phyloP scores from a whole-genome alignment of 441 rosid species.

The Theobroma grandiflorum region DNA sequence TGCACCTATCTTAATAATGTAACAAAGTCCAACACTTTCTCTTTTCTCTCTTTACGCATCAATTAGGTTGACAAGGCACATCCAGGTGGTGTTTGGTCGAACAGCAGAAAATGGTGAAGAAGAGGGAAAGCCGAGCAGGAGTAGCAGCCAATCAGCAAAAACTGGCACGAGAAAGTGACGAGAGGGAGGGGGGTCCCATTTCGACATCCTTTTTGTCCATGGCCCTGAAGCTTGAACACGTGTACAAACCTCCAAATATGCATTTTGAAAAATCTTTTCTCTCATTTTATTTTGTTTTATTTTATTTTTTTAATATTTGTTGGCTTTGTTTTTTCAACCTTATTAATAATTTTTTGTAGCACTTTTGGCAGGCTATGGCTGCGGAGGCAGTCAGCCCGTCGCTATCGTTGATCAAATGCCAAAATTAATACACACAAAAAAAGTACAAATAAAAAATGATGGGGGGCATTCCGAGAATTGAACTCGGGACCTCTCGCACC shows the following conservation, averaged over 20 bases:
- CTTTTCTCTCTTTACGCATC: neutral
- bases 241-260: neutral
- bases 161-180: slow-evolving; percentile 3
- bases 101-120: neutral
- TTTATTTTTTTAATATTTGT: no score
- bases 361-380: neutral
- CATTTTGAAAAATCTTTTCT: no score
- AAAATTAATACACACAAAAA: no score
- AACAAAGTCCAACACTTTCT: neutral
- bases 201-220: neutral
- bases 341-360: neutral
- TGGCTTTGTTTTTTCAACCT: neutral
- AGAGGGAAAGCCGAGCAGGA: no score
- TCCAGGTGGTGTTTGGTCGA: neutral
- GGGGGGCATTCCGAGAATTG: slow-evolving; percentile 70
- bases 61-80: neutral
- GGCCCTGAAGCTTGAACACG: neutral
- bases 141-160: neutral
- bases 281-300: neutral
- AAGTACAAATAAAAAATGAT: no score
- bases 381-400: neutral
- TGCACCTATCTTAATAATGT: no score
- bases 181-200: neutral
- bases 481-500: slow-evolving; percentile 65
- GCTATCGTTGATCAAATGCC: neutral